phyloP scores from a whole-genome alignment of 2,329 filamentous ascomycete genomes.

The Hypoxylon sp. region DNA sequence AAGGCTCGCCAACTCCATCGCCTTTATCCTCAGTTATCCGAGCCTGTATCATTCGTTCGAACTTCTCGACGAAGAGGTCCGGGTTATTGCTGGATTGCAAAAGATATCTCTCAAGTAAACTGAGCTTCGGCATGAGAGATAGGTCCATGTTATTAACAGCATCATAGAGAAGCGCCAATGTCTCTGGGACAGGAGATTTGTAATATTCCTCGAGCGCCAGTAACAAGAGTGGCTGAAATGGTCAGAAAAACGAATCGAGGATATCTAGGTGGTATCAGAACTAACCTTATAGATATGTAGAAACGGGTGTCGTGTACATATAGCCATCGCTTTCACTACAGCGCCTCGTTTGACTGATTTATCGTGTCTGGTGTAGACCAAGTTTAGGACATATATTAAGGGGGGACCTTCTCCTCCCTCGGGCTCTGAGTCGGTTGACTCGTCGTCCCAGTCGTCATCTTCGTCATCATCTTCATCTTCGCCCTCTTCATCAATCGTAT shows the following conservation, averaged over 20 bases:
- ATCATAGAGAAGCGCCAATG: slow-evolving; percentile 88
- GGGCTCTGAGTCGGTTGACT: slow-evolving; percentile 72
- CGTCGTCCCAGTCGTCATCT: slow-evolving; percentile 62
- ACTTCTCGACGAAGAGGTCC: slow-evolving; percentile 97
- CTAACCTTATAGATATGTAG: slow-evolving; percentile 96
- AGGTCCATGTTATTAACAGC: slow-evolving; percentile 98
- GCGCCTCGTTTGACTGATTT: slow-evolving; percentile 93
- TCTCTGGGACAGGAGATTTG: slow-evolving; percentile 89
- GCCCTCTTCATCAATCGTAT: slow-evolving; percentile 60
- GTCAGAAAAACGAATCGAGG: slow-evolving; percentile 36
- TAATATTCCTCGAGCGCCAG: slow-evolving; percentile 97
- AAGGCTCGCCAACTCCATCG: slow-evolving; percentile 59
- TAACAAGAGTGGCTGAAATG: slow-evolving; percentile 81
- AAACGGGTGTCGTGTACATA: slow-evolving; percentile 97
- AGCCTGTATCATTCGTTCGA: slow-evolving; percentile 92
- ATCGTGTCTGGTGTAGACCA: slow-evolving; percentile 98
- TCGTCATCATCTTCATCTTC: slow-evolving; percentile 65
- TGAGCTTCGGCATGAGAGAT: slow-evolving; percentile 90
- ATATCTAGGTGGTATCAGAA: slow-evolving; percentile 20
- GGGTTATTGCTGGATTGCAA: slow-evolving; percentile 93
- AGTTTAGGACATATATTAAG: slow-evolving; percentile 94
- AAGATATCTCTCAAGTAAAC: slow-evolving; percentile 85
- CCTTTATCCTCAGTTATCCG: slow-evolving; percentile 77
- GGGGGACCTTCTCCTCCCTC: slow-evolving; percentile 87
- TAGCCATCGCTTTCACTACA: slow-evolving; percentile 97